phyloP scores from a whole-genome alignment of 352 stramenopile genomes.

The Phytophthora rubi region DNA sequence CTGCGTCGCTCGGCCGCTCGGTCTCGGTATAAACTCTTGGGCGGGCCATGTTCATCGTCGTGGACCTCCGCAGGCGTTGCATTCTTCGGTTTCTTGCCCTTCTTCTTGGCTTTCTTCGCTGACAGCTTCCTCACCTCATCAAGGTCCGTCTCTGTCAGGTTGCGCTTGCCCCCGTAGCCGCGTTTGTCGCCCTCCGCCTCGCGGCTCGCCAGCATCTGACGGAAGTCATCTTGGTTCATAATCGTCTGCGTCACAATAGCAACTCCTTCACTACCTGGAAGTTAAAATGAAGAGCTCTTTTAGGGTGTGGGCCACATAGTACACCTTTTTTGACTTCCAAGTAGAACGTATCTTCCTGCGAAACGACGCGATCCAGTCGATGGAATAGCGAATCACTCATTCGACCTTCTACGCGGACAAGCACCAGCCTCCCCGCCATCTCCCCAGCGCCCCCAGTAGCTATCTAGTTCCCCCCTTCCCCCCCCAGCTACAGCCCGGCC shows the following conservation, averaged over 20 bases:
- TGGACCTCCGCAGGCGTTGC: conserved; percentile 9
- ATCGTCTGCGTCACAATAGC: background rate
- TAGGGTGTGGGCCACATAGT: background rate
- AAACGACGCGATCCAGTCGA: conserved; percentile 28
- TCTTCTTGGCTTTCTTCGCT: conserved; percentile 69
- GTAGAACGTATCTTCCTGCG: conserved; percentile 24
- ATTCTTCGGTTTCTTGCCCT: conserved; percentile 50
- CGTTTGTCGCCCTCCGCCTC: conserved; percentile 16
- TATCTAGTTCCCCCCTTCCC: background rate
- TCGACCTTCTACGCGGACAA: conserved; percentile 4
- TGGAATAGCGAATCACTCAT: conserved; percentile 24
- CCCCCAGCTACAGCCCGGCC: background rate
- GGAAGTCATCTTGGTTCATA: conserved; percentile 87
- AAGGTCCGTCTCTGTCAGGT: conserved; percentile 60
- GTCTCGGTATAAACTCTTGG: conserved; percentile 54
- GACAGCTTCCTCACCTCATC: conserved; percentile 57
- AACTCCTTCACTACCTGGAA: background rate
- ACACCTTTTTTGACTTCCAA: background rate
- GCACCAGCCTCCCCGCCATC: background rate
- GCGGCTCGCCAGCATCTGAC: conserved; percentile 54
- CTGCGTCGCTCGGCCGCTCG: conserved; percentile 69
- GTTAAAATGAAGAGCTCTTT: background rate
- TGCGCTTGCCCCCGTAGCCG: conserved; percentile 60
- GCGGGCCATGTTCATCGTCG: background rate
- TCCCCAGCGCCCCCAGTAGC: background rate